Evolutionary conservation across 2,329 filamentous ascomycete species (phyloP).

Genomic region (Apiospora arundinis): DNA sequence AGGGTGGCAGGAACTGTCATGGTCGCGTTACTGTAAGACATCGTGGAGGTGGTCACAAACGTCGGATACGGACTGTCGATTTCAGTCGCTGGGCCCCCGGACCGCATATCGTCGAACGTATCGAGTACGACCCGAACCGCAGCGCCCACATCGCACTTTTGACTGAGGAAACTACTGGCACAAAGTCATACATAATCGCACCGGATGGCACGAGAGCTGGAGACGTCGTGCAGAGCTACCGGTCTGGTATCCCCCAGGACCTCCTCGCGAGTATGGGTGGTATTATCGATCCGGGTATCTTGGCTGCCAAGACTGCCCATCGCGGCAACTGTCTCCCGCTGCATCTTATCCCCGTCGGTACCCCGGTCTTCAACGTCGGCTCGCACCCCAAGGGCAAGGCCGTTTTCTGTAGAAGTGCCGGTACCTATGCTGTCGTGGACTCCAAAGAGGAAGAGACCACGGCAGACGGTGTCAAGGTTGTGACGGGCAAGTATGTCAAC

Average conservation of each 20-base stretch:
- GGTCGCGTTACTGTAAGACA: conserved; percentile 89
- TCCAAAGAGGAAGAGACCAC: conserved; percentile 82
- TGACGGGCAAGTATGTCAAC: conserved; percentile 79
- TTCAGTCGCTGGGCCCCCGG: conserved; percentile 81
- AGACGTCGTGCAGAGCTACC: conserved; percentile 91
- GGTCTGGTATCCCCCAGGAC: conserved; percentile 84
- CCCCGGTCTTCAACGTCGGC: conserved; percentile 88
- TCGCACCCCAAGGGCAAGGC: conserved; percentile 75
- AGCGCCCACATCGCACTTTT: conserved; percentile 92
- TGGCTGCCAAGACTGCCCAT: conserved; percentile 93
- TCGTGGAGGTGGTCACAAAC: conserved; percentile 88
- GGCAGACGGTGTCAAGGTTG: conserved; percentile 63
- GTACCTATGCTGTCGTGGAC: conserved; percentile 87
- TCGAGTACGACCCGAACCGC: conserved; percentile 94
- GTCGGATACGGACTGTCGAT: conserved; percentile 90
- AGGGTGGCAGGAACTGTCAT: conserved; percentile 89
- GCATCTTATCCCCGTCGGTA: conserved; percentile 96
- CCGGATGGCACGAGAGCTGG: conserved; percentile 92
- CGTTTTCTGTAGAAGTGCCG: conserved; percentile 93
- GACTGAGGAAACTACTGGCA: conserved; percentile 74
- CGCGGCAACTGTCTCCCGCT: conserved; percentile 94
- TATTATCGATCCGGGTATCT: conserved; percentile 89
- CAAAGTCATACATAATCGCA: conserved; percentile 92
- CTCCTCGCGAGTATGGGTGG: conserved; percentile 93
- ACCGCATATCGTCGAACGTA: conserved; percentile 86